These are phyloP conservation scores for Aphanomyces invadans DNA, from an alignment of 352 stramenopile species.

Conservation along the genomic window DNA sequence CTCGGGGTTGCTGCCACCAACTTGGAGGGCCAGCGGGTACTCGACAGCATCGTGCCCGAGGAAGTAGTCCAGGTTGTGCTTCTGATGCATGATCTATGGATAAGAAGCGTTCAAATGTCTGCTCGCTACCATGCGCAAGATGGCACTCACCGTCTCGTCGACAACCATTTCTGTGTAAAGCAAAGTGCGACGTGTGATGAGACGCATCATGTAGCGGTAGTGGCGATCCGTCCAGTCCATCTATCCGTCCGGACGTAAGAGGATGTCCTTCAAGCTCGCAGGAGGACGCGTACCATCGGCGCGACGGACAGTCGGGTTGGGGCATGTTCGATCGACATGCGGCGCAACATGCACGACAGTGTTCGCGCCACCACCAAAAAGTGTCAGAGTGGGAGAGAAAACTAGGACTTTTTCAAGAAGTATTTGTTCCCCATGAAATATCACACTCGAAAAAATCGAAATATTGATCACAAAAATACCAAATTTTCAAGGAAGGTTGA, in stretches of 20 bases:
- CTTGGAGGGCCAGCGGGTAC: conserved; percentile 88
- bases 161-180: conserved; percentile 99
- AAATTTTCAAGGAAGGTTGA: too few relatives aligned
- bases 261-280: conserved; percentile 30
- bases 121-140: too few relatives aligned
- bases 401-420: too few relatives aligned
- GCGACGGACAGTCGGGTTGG: conserved; percentile 50
- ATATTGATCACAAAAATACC: too few relatives aligned
- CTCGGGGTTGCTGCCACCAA: conserved; percentile 88
- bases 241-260: conserved; percentile 31
- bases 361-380: not conserved
- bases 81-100: conserved; percentile 65
- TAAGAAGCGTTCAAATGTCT: too few relatives aligned
- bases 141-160: conserved; percentile 84
- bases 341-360: not conserved
- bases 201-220: conserved; percentile 90
- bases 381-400: too few relatives aligned
- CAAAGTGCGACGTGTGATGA: conserved; percentile 89
- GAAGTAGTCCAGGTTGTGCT: conserved; percentile 84
- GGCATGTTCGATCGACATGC: not conserved
- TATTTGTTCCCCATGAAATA: too few relatives aligned
- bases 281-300: conserved; percentile 49
- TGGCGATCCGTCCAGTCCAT: conserved; percentile 98
- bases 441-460: too few relatives aligned
- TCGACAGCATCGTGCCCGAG: conserved; percentile 77